Percentiles rank a stretch among this genome's conserved stretches.
Evolutionary conservation across 2,329 filamentous ascomycete genomes (phyloP).

Genomic region (Chaetomium strumarium): DNA sequence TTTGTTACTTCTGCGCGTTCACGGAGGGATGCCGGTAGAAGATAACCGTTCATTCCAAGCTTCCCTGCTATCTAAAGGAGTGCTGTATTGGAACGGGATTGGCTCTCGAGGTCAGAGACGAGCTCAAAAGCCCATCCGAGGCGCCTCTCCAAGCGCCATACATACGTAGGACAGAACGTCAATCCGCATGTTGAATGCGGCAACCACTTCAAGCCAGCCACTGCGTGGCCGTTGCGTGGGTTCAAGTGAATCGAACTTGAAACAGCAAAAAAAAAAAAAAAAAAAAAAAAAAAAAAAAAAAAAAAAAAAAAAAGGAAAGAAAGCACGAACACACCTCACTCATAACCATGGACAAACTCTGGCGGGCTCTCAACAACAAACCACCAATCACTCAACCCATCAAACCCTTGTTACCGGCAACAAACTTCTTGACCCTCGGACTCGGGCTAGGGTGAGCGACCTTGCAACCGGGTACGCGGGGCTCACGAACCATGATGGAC

Average conservation of each 20-base stretch:
- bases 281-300: neutral
- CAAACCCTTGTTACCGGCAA: neutral
- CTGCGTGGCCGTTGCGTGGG: constrained; percentile 12
- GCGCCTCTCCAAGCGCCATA: neutral
- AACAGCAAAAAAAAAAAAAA: neutral
- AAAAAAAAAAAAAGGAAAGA: neutral
- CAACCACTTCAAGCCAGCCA: neutral
- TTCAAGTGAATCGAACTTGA: neutral
- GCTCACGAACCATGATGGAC: constrained; percentile 79
- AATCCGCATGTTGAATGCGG: constrained; percentile 19
- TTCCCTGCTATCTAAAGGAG: too few relatives aligned
- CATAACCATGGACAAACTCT: neutral
- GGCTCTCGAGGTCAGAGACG: too few relatives aligned
- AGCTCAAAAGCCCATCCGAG: neutral
- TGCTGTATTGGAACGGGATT: too few relatives aligned
- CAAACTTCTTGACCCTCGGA: constrained; percentile 5
- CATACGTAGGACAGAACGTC: neutral
- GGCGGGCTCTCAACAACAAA: too few relatives aligned
- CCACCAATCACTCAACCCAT: neutral
- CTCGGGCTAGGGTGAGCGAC: constrained; percentile 2
- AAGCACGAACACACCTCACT: constrained; percentile 3
- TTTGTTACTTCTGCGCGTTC: neutral
- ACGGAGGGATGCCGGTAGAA: too few relatives aligned
- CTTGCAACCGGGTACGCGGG: constrained; percentile 28
- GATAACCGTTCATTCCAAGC: too few relatives aligned